These are phyloP conservation scores for Xylaria acuta DNA, from an alignment of 495 filamentous ascomycete species.

Conservation along the genomic window DNA sequence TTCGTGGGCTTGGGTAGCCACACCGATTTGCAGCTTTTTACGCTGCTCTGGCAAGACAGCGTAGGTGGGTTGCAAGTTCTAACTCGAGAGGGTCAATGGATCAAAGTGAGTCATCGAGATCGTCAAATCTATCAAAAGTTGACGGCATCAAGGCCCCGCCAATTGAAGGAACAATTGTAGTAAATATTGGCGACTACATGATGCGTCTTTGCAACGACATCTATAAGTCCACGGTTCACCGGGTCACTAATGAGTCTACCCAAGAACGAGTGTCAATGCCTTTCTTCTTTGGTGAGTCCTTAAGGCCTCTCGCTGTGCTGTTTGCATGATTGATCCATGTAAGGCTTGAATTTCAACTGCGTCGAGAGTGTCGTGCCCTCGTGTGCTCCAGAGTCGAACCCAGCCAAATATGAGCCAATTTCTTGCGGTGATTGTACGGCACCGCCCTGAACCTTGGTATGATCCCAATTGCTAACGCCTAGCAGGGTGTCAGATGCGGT, in stretches of 20 bases:
- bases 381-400: conserved; percentile 60
- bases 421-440: conserved; percentile 55
- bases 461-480: conserved; percentile 15
- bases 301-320: background rate
- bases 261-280: conserved; percentile 64
- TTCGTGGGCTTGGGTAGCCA: conserved; percentile 62
- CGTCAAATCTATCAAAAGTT: background rate
- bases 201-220: conserved; percentile 66
- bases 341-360: conserved; percentile 56
- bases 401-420: conserved; percentile 63
- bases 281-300: conserved; percentile 60
- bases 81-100: conserved; percentile 58
- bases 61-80: conserved; percentile 61
- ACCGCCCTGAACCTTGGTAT: background rate
- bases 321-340: conserved; percentile 9
- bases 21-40: conserved; percentile 65
- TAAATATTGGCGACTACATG: conserved; percentile 71
- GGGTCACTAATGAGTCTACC: conserved; percentile 57
- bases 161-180: conserved; percentile 63
- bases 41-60: conserved; percentile 63
- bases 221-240: conserved; percentile 66
- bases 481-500: conserved; percentile 48
- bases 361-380: conserved; percentile 57
- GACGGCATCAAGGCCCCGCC: conserved; percentile 47
- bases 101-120: conserved; percentile 47